Base-by-base conservation (phyloP, 768 basidiomycete species). In the Favolaschia claudopus region DNA sequence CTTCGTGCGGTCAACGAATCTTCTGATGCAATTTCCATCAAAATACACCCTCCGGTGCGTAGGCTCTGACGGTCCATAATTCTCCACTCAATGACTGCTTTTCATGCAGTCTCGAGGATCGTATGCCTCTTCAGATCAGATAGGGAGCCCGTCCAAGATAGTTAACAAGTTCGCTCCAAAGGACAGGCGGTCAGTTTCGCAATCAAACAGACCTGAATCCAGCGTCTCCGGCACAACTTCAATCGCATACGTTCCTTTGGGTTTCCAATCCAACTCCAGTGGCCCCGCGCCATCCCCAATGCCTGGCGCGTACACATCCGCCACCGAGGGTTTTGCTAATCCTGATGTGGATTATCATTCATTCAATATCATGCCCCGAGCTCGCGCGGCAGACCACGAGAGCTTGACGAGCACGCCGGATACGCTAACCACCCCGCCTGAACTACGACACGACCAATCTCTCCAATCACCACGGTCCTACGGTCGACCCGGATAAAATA, bases 401-500 rank as follows among this genome's bases (percentile, higher is more conserved):
- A 47, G 42, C 9, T 42, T 24, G 47, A 59, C 45, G 10, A 63
- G 62, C 54, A 47, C 42, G 33, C 57, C 62, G 4, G 28, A 59
- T 29, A 60, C 63, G 17, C n/a, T 64, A n/a, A 64, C 58, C 6
- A 64, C 63, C 3, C 63, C 63, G n/a, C 63, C 63, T 15, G 49
- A 38, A 50, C 34, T 5, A 6, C 49, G 46, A 1, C 49, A 54
- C 22, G 29, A 24, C 10, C 60, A 56, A 39, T 33, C 43, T 13
- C 49, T 45, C 25, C 49, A 42, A 25, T 37, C 32, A 9, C 36
- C 43, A 24, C 50, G 50, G 34, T 36, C n/a, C 12, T n/a, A n/a
- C n/a, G n/a, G n/a, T n/a, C n/a, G n/a, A n/a, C n/a, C n/a, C n/a
- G n/a, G n/a, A n/a, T n/a, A n/a, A n/a, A n/a, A n/a, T n/a, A n/a